Conservation (phyloP, 2,329 filamentous ascomycete genomes). For the Sarocladiaceae sp. region DNA sequence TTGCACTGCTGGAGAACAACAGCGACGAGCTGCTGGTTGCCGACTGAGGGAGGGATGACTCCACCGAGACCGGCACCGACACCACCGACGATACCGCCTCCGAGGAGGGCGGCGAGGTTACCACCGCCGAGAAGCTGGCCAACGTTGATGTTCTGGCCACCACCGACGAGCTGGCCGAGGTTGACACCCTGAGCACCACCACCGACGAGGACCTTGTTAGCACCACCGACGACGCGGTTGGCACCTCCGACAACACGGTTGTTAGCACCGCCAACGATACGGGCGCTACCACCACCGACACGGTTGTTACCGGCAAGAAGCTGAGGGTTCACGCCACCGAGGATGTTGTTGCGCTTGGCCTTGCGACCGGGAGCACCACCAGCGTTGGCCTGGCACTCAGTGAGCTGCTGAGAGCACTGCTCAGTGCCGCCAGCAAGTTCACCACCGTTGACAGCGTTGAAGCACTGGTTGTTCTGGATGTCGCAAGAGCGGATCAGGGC, state of each 20-base stretch:
- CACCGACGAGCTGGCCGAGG: background rate
- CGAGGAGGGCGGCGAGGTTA: conserved; percentile 2
- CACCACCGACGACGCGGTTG: background rate
- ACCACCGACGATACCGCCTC: background rate
- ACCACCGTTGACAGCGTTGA: conserved; percentile 44
- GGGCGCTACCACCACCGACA: background rate
- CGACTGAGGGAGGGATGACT: background rate
- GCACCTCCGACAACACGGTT: background rate
- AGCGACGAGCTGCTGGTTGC: conserved; percentile 2
- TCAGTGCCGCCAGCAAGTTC: conserved; percentile 2
- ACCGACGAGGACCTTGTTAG: background rate
- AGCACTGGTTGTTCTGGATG: conserved; percentile 45
- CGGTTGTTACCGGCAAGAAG: background rate
- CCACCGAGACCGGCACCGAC: background rate
- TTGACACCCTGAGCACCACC: background rate
- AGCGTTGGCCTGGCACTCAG: conserved; percentile 1
- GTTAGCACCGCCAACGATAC: background rate
- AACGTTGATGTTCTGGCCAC: background rate
- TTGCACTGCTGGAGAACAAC: conserved; percentile 3
- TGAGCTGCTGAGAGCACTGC: conserved; percentile 5
- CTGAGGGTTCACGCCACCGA: background rate
- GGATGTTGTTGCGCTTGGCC: background rate
- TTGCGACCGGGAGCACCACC: background rate
- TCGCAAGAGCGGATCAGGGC: conserved; percentile 43
- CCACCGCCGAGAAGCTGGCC: background rate